A percentile compares a stretch with the other conserved stretches of the same genome.
Evolutionary conservation across 495 filamentous ascomycete genomes (phyloP).

Genomic region (Cairneyella variabilis): DNA sequence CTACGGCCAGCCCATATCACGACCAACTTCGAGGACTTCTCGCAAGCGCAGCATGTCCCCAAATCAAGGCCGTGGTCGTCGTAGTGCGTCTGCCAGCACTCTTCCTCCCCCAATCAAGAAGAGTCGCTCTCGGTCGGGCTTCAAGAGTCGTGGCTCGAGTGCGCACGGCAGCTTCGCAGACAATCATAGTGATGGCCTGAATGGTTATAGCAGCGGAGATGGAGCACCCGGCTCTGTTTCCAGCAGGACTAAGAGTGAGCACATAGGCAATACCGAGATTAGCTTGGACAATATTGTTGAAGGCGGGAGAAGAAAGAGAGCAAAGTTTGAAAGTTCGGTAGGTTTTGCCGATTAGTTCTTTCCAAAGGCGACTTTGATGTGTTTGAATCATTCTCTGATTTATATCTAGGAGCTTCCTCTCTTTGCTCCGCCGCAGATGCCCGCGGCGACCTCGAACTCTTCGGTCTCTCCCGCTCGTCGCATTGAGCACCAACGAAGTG

Average conservation of each 20-base stretch:
- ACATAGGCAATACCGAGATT: constrained; percentile 90
- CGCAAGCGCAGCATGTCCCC: constrained; percentile 83
- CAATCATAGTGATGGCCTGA: constrained; percentile 56
- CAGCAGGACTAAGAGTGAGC: constrained; percentile 70
- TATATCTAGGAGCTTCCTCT: constrained; percentile 95
- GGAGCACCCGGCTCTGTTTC: constrained; percentile 69
- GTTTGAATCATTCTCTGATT: constrained; percentile 16
- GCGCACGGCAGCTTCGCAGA: constrained; percentile 60
- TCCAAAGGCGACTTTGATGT: constrained; percentile 2
- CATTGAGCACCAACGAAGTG: constrained; percentile 44
- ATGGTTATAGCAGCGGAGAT: constrained; percentile 79
- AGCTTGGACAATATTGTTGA: constrained; percentile 97
- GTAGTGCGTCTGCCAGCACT: constrained; percentile 68
- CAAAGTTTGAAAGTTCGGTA: constrained; percentile 97
- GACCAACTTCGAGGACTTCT: constrained; percentile 63
- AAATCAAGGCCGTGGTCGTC: constrained; percentile 62
- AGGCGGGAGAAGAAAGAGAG: constrained; percentile 88
- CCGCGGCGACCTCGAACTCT: constrained; percentile 79
- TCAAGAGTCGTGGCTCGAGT: constrained; percentile 66
- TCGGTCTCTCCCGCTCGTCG: constrained; percentile 91
- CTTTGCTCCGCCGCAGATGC: constrained; percentile 91
- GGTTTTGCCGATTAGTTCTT: constrained; percentile 33
- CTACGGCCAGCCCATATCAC: constrained; percentile 55
- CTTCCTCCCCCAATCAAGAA: constrained; percentile 52
- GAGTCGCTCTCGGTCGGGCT: constrained; percentile 55